Evolutionary conservation across 495 filamentous ascomycete species (phyloP).

Genomic region (Geopyxis carbonaria): DNA sequence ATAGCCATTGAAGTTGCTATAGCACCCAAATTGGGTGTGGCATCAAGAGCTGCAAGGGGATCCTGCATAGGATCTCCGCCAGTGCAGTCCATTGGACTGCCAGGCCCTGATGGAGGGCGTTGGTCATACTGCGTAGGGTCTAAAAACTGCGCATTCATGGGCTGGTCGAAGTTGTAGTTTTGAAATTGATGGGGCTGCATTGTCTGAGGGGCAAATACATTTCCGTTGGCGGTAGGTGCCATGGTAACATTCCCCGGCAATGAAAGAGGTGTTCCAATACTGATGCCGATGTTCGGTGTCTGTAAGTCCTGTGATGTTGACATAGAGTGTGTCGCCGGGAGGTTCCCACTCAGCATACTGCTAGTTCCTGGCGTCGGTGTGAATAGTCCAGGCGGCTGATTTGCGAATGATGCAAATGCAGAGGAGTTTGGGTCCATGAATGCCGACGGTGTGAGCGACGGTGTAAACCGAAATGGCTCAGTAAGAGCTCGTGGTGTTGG

Average conservation of each 20-base stretch:
- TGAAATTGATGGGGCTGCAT: slow-evolving; percentile 53
- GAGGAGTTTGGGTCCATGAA: slow-evolving; percentile 65
- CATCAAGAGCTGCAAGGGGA: too few species aligned
- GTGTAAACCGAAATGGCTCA: slow-evolving; percentile 70
- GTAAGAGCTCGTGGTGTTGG: slow-evolving; percentile 57
- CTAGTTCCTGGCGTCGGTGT: slow-evolving; percentile 49
- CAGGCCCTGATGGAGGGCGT: slow-evolving; percentile 52
- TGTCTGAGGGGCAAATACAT: slow-evolving; percentile 35
- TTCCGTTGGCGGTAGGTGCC: slow-evolving; percentile 42
- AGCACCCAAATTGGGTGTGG: too few species aligned
- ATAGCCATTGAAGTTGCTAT: slow-evolving; percentile 29
- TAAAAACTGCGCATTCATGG: slow-evolving; percentile 29
- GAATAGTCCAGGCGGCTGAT: slow-evolving; percentile 64
- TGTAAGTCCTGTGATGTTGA: slow-evolving; percentile 78
- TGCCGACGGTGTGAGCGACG: slow-evolving; percentile 37
- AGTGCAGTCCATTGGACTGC: slow-evolving; percentile 46
- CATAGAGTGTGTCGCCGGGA: neutral
- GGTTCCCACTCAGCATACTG: neutral
- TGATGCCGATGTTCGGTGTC: slow-evolving; percentile 57
- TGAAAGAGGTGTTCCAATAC: slow-evolving; percentile 71
- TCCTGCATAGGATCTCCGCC: slow-evolving; percentile 60
- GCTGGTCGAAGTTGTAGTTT: slow-evolving; percentile 54
- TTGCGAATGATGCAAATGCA: slow-evolving; percentile 57
- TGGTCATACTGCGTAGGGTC: slow-evolving; percentile 26
- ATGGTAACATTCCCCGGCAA: slow-evolving; percentile 43